A percentile compares a stretch with the other conserved stretches of the same genome.
Evolutionary conservation across 2,329 filamentous ascomycete species (phyloP).

Genomic region (Cladosporium sp.): DNA sequence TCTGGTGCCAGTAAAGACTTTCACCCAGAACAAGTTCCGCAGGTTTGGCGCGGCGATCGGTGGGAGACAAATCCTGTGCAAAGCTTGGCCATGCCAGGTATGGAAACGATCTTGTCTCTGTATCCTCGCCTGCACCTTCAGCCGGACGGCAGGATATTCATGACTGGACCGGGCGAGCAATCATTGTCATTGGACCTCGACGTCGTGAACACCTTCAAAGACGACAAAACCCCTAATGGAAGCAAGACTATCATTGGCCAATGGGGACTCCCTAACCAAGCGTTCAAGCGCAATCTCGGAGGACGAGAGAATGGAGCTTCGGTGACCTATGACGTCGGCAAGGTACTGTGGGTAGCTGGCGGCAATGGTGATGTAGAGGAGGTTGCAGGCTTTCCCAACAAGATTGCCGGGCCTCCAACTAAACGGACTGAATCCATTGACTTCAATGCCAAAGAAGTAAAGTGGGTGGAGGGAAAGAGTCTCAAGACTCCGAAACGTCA

Average conservation of each 20-base stretch:
- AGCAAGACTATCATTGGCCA: too few relatives aligned
- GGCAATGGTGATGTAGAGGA: not conserved
- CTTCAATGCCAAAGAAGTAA: not conserved
- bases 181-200: too few relatives aligned
- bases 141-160: slow-evolving; percentile 7
- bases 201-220: too few relatives aligned
- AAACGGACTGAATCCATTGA: not conserved
- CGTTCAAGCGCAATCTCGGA: not conserved
- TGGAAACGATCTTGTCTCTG: not conserved
- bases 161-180: not conserved
- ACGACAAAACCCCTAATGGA: too few relatives aligned
- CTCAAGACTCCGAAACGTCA: slow-evolving; percentile 6
- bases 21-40: not conserved
- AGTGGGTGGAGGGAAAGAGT: not conserved
- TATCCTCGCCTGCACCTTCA: slow-evolving; percentile 9
- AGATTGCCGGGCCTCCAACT: not conserved
- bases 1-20: not conserved
- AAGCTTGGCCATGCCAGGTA: too few relatives aligned
- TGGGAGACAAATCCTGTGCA: not conserved
- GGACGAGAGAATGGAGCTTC: slow-evolving; percentile 4
- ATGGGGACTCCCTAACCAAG: too few relatives aligned
- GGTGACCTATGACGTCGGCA: slow-evolving; percentile 8
- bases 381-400: too few relatives aligned
- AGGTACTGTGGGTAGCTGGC: slow-evolving; percentile 10
- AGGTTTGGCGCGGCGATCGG: not conserved